Conservation (phyloP, 306 rosid species). For the Cercis canadensis region DNA sequence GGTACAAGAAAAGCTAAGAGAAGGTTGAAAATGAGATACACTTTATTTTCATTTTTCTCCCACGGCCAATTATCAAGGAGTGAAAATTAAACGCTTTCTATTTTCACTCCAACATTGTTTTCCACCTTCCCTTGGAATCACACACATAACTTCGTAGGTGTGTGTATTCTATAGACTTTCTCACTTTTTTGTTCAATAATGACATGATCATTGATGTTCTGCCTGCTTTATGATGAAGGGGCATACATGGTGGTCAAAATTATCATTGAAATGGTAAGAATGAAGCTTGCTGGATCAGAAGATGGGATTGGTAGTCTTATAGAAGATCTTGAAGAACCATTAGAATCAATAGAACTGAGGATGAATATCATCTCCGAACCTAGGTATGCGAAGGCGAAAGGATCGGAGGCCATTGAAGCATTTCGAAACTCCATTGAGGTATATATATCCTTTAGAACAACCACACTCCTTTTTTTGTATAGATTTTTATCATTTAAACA, state of each 20-base stretch:
- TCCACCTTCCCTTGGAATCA: too few species aligned
- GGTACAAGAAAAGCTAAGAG: too few species aligned
- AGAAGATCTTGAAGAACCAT: conserved; percentile 79
- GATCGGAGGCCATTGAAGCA: conserved; percentile 61
- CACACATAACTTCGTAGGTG: too few species aligned
- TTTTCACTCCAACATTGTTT: too few species aligned
- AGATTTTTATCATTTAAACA: background rate
- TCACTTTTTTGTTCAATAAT: background rate
- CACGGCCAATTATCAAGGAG: too few species aligned
- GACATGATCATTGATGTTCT: conserved; percentile 12
- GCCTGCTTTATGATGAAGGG: conserved; percentile 42
- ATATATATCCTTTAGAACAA: conserved; percentile 1
- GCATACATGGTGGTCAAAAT: conserved; percentile 92
- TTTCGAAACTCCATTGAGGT: conserved; percentile 78
- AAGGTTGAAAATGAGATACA: too few species aligned
- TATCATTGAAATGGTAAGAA: conserved; percentile 83
- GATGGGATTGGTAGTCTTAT: conserved; percentile 87
- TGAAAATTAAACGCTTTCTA: too few species aligned
- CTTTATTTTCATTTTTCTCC: too few species aligned
- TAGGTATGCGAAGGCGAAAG: conserved; percentile 74
- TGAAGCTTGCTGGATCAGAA: conserved; percentile 80
- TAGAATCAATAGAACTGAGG: conserved; percentile 72
- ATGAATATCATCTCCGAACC: conserved; percentile 72
- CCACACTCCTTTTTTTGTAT: background rate
- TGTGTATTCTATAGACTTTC: background rate